phyloP scores from a whole-genome alignment of 169 alveolate genomes.

The Cryptosporidium tyzzeri region DNA sequence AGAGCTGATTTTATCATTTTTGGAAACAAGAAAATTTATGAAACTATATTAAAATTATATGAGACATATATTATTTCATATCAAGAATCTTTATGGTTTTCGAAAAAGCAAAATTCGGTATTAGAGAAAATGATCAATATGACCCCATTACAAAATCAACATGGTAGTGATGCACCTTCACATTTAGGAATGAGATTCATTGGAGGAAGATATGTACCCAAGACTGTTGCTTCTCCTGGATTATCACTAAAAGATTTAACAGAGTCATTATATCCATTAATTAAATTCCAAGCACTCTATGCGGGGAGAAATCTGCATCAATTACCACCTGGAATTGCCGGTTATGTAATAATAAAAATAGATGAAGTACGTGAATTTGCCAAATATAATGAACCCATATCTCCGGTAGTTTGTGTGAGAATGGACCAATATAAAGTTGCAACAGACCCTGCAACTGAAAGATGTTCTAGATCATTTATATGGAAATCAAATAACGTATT shows the following conservation, averaged over 20 bases:
- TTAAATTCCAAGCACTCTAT: slow-evolving; percentile 73
- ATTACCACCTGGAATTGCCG: slow-evolving; percentile 75
- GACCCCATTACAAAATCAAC: slow-evolving; percentile 74
- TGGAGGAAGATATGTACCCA: slow-evolving; percentile 75
- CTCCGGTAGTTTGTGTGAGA: slow-evolving; percentile 74
- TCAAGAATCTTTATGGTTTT: slow-evolving; percentile 70
- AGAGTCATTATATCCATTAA: slow-evolving; percentile 72
- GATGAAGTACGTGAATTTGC: slow-evolving; percentile 76
- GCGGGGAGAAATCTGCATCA: slow-evolving; percentile 74
- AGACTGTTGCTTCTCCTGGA: slow-evolving; percentile 72
- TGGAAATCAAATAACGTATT: slow-evolving; percentile 75
- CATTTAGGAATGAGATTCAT: slow-evolving; percentile 73
- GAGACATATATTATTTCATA: slow-evolving; percentile 63
- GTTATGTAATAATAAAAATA: slow-evolving; percentile 71
- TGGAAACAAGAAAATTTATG: slow-evolving; percentile 65
- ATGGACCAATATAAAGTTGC: slow-evolving; percentile 76
- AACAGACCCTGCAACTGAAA: slow-evolving; percentile 75
- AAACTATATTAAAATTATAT: slow-evolving; percentile 54
- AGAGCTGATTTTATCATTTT: slow-evolving; percentile 74
- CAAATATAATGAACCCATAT: slow-evolving; percentile 64
- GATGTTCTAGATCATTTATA: slow-evolving; percentile 74
- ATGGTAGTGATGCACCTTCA: slow-evolving; percentile 76
- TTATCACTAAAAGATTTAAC: slow-evolving; percentile 65
- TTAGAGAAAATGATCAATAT: slow-evolving; percentile 68
- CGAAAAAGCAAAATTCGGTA: slow-evolving; percentile 69